Evolutionary conservation across 1,284 basidiomycete species (phyloP).

Genomic region (Moesziomyces sp.): DNA sequence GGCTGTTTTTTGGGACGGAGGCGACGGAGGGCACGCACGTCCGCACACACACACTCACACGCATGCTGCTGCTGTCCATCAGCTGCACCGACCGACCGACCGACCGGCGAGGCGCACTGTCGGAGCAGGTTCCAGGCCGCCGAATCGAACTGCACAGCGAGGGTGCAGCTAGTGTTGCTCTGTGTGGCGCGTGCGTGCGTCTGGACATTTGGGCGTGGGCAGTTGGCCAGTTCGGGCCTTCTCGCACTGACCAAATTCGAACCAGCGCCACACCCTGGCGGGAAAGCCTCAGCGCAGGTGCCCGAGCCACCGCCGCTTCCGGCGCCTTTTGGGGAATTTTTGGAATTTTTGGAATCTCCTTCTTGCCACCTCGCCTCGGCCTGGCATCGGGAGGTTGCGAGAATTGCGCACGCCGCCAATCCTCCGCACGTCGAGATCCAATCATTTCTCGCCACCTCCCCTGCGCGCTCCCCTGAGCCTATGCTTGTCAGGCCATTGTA

Average conservation of each 20-base stretch:
- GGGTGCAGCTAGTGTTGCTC: not conserved
- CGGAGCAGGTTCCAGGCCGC: not conserved
- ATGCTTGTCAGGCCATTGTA: not conserved
- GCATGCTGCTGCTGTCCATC: not conserved
- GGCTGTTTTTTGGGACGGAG: not conserved
- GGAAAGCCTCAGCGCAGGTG: constrained; percentile 2
- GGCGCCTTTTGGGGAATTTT: constrained; percentile 6
- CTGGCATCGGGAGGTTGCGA: no score
- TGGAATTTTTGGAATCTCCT: constrained; percentile 3
- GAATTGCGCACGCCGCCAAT: not conserved
- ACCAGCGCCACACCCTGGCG: not conserved
- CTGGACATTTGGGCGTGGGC: not conserved
- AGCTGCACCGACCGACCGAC: not conserved
- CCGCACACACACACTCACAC: no score
- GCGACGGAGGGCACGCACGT: not conserved
- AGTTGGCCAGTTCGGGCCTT: not conserved
- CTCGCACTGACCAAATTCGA: constrained; percentile 15
- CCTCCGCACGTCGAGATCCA: not conserved
- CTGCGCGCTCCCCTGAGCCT: not conserved
- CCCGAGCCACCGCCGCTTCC: constrained; percentile 7
- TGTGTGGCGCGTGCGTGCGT: not conserved
- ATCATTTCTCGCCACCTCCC: not conserved
- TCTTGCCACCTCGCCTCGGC: no score
- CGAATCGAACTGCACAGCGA: not conserved
- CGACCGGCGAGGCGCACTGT: not conserved